Percentiles rank a stretch among this genome's conserved stretches.
Conservation (phyloP, 345 rosid genomes). For the Pseudoturritis turrita region DNA sequence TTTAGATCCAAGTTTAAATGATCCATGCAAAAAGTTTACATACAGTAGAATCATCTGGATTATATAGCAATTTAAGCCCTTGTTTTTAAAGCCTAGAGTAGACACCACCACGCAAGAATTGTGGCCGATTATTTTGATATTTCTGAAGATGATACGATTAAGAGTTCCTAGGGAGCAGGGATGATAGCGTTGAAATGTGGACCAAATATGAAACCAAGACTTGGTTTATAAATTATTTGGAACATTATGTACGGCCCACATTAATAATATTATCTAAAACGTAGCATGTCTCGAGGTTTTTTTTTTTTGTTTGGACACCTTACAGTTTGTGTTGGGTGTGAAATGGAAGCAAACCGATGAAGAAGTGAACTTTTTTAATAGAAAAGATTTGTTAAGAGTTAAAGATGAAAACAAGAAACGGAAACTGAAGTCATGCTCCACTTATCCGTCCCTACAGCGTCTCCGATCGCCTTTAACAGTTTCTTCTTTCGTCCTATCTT, state of each 20-base stretch:
- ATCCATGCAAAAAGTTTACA: background rate
- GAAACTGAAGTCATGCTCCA: conserved; percentile 21
- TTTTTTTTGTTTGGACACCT: background rate
- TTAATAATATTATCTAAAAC: conserved; percentile 16
- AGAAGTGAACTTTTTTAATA: background rate
- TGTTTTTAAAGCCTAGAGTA: background rate
- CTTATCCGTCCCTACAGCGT: conserved; percentile 23
- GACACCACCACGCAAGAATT: background rate
- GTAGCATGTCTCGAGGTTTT: conserved; percentile 23
- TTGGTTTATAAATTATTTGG: conserved; percentile 9
- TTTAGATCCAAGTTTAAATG: too few species aligned
- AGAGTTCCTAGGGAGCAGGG: background rate
- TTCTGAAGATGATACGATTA: background rate
- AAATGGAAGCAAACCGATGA: conserved; percentile 4
- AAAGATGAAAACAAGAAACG: conserved; percentile 18
- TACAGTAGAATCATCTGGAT: background rate
- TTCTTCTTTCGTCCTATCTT: conserved; percentile 11
- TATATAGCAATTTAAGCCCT: background rate
- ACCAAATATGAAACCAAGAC: conserved; percentile 21
- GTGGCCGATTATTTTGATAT: background rate
- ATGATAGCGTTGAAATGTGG: conserved; percentile 10
- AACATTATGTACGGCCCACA: background rate
- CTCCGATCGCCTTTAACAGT: conserved; percentile 7
- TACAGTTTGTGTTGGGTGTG: background rate
- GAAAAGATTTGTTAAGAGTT: background rate